Conservation (phyloP, 2,329 filamentous ascomycete species). For the Fusarium chaquense region DNA sequence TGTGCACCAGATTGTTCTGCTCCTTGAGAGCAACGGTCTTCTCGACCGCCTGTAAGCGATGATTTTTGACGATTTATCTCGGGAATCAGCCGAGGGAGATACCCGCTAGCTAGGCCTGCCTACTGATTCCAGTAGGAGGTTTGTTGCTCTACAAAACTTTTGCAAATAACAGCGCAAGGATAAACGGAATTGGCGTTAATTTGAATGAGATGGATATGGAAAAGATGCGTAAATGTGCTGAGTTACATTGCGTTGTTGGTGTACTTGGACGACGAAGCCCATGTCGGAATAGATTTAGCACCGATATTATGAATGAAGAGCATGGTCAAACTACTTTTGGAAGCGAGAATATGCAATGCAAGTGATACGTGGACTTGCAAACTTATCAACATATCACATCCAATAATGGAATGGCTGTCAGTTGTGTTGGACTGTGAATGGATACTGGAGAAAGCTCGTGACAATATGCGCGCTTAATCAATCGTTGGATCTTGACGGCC, state of each 20-base stretch:
- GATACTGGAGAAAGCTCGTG: constrained; percentile 27
- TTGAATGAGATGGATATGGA: constrained; percentile 31
- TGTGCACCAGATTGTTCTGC: constrained; percentile 94
- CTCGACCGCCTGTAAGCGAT: constrained; percentile 74
- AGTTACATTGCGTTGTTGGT: constrained; percentile 18
- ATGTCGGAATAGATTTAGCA: constrained; percentile 38
- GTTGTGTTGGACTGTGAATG: constrained; percentile 37
- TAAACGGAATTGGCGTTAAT: constrained; percentile 41
- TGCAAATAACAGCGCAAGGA: constrained; percentile 34
- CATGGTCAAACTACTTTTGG: constrained; percentile 28
- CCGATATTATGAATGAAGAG: constrained; percentile 34
- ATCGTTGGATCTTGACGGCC: constrained; percentile 14
- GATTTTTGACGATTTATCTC: constrained; percentile 18
- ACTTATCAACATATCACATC: constrained; percentile 27
- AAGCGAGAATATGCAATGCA: constrained; percentile 36
- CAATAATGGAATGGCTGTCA: constrained; percentile 13
- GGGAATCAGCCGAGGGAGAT: constrained; percentile 34
- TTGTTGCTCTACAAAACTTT: constrained; percentile 33
- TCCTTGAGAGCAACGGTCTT: constrained; percentile 90
- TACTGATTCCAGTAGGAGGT: constrained; percentile 13
- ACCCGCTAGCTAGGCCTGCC: constrained; percentile 32
- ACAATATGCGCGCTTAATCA: constrained; percentile 34
- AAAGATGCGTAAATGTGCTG: constrained; percentile 25
- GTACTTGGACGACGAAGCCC: constrained; percentile 33
- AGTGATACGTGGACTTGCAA: constrained; percentile 27